These are phyloP conservation scores for Coemansia sp. DNA, from an alignment of 192 early-diverging fungal genomes.

Conservation along the genomic window DNA sequence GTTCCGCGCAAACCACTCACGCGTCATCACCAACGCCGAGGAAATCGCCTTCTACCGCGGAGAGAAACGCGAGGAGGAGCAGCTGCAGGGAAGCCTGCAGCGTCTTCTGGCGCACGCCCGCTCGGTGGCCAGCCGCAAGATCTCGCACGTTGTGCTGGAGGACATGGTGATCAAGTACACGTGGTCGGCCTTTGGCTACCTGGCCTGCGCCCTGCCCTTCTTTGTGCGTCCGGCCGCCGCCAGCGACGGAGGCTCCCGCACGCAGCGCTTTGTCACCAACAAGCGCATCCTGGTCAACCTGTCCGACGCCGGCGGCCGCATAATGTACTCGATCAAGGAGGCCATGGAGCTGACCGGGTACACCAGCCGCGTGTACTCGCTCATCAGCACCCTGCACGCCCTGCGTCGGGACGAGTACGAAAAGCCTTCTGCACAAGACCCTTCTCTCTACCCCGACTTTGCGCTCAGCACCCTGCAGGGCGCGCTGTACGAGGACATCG, in stretches of 20 bases:
- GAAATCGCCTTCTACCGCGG: slow-evolving; percentile 94
- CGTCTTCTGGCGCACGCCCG: slow-evolving; percentile 80
- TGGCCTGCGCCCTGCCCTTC: slow-evolving; percentile 82
- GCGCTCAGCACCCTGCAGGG: slow-evolving; percentile 21
- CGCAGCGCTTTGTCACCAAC: slow-evolving; percentile 88
- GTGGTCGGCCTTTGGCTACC: slow-evolving; percentile 89
- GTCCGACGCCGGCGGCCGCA: slow-evolving; percentile 90
- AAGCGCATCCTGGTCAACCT: slow-evolving; percentile 85
- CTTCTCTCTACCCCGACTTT: slow-evolving; percentile 11
- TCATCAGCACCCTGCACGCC: slow-evolving; percentile 82
- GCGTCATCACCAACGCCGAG: slow-evolving; percentile 94
- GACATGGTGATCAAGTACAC: slow-evolving; percentile 97
- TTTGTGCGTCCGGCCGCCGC: slow-evolving; percentile 67
- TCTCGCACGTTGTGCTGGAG: slow-evolving; percentile 91
- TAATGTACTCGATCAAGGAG: slow-evolving; percentile 97
- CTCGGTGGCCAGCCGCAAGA: slow-evolving; percentile 73
- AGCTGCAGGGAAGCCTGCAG: slow-evolving; percentile 73
- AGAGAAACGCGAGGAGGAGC: slow-evolving; percentile 73
- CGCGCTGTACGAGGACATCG: slow-evolving; percentile 48
- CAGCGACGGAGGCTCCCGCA: slow-evolving; percentile 54
- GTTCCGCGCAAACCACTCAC: slow-evolving; percentile 91
- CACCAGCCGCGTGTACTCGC: slow-evolving; percentile 81
- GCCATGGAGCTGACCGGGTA: slow-evolving; percentile 87
- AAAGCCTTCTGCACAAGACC: slow-evolving; percentile 7
- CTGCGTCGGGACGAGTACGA: slow-evolving; percentile 60